These are phyloP conservation scores for Globisporangium emineosum DNA, from an alignment of 352 stramenopile species.

Conservation along the genomic window DNA sequence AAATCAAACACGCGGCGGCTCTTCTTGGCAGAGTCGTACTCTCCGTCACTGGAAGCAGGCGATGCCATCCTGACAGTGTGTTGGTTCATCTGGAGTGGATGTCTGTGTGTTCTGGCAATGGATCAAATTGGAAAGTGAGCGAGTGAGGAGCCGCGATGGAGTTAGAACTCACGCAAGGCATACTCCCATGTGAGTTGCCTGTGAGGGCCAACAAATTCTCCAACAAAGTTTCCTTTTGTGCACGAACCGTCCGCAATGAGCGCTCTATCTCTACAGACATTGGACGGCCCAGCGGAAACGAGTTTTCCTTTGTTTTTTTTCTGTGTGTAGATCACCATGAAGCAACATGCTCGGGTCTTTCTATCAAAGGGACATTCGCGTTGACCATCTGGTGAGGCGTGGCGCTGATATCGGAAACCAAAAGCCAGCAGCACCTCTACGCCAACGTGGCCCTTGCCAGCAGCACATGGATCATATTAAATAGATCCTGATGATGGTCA, in stretches of 20 bases:
- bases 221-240: background rate
- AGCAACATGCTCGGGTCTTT: background rate
- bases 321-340: background rate
- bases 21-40: conserved; percentile 21
- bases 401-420: background rate
- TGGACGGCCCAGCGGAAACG: background rate
- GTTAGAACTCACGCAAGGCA: background rate
- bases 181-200: too few species aligned
- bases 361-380: background rate
- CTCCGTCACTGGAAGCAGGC: background rate
- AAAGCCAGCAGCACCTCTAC: background rate
- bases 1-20: conserved; percentile 54
- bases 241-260: background rate
- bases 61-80: background rate
- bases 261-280: background rate
- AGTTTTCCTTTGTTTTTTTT: background rate
- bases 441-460: background rate
- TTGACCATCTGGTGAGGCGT: background rate
- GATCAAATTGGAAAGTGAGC: conserved; percentile 3
- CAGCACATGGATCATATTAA: too few species aligned
- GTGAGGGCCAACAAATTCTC: too few species aligned
- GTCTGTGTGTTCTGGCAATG: background rate
- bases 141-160: background rate
- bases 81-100: too few species aligned
- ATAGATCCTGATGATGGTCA: too few species aligned